phyloP scores from a whole-genome alignment of 768 basidiomycete species.

The Omphalotus guepiniiformis region DNA sequence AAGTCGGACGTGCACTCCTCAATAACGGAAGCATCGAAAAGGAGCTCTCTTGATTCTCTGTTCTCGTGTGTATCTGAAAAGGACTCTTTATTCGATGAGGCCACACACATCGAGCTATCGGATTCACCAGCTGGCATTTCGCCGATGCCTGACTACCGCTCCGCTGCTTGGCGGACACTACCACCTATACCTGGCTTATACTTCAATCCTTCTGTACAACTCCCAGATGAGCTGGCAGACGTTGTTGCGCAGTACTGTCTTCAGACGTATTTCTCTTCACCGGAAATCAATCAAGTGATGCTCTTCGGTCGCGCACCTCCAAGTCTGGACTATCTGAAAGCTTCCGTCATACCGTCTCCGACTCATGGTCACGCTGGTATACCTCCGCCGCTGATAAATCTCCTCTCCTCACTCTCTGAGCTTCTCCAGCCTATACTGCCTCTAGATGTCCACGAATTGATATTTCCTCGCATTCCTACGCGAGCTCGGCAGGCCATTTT shows the following conservation, averaged over 20 bases:
- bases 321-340: constrained; percentile 9
- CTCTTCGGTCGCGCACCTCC: constrained; percentile 58
- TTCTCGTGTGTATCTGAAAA: too few relatives aligned
- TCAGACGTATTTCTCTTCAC: constrained; percentile 46
- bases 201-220: constrained; percentile 46
- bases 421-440: background rate
- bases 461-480: constrained; percentile 16
- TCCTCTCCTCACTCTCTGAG: constrained; percentile 47
- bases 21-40: too few relatives aligned
- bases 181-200: constrained; percentile 58
- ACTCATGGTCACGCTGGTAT: constrained; percentile 34
- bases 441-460: too few relatives aligned
- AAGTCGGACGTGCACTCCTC: too few relatives aligned
- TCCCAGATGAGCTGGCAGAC: constrained; percentile 51
- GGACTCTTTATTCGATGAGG: constrained; percentile 54
- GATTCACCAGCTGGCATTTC: background rate
- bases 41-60: too few relatives aligned
- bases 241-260: constrained; percentile 48
- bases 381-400: constrained; percentile 48
- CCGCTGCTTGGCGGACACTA: background rate
- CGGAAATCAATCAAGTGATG: constrained; percentile 75
- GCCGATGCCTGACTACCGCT: background rate
- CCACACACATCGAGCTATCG: constrained; percentile 1
- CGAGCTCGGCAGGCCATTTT: constrained; percentile 80
- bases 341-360: constrained; percentile 12